Conservation (phyloP, 129 eudicot genomes). For the Kitagawia praeruptora region DNA sequence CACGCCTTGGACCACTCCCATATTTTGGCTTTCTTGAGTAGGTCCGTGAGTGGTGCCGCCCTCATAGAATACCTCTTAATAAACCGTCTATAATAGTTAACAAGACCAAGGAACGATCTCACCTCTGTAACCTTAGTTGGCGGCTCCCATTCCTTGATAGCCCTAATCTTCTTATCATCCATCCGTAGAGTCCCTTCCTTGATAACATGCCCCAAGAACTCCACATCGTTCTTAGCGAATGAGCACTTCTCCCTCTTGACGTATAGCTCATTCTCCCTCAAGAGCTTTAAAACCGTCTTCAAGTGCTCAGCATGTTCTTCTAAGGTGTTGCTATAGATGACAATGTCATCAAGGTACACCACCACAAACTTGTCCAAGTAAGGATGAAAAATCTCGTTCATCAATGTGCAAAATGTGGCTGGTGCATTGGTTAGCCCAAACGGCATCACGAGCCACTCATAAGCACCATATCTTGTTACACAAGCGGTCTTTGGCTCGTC, state of each 20-base stretch:
- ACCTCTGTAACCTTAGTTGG: background rate
- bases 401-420: background rate
- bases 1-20: background rate
- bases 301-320: slow-evolving; percentile 12
- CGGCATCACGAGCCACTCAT: background rate
- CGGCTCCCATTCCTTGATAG: background rate
- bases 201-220: no score
- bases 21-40: background rate
- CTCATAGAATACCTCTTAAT: background rate
- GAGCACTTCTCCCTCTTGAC: no score
- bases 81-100: slow-evolving; percentile 10
- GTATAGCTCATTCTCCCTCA: background rate
- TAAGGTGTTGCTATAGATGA: background rate
- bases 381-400: background rate
- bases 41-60: background rate
- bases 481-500: background rate
- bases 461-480: background rate
- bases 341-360: no score
- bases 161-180: no score
- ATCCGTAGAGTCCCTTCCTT: no score
- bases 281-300: background rate
- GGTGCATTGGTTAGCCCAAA: background rate
- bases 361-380: background rate
- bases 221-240: no score
- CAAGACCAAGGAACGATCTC: background rate